Evolutionary conservation across 2,329 filamentous ascomycete species (phyloP), one percentile per base, ranked within the genome.

Genomic region (Aspergillus glaucus): DNA sequence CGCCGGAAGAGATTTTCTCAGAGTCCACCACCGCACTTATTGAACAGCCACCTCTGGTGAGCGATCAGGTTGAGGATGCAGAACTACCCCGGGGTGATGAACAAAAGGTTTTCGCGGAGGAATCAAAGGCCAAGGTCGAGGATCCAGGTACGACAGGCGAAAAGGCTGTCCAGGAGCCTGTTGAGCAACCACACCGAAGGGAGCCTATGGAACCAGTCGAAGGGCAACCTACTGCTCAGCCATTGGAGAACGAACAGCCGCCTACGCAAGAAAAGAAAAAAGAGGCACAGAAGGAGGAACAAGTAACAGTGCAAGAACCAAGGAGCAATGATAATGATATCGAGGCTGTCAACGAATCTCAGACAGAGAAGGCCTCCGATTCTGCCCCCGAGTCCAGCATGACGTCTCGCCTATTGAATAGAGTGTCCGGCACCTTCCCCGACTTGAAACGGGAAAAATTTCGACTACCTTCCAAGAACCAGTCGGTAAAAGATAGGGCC

Each of bases 401-500:
- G 32, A 9, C 34, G 7, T 14, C 37, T 21, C 37, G 37, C 12
- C n/a, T 8, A 10, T 19, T 40, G 50, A 61, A 58, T 52, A 63
- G 62, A 42, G 58, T 70, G 47, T 57, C 62, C 8, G 64, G 52
- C 44, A 55, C 70, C 26, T 70, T 71, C 40, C 68, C 68, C 9
- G 56, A 60, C 15, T 53, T 70, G 22, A 62, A 69, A 48, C 63
- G 68, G 42, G 62, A 58, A 12, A 57, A 56, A 4, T 68, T 64
- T 51, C 60, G 61, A 14, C 57, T 60, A 46, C 55, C 59, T 32
- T 55, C 21, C 54, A 57, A 40, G 46, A 50, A 42, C 43, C 47
- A 53, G 58, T 57, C 56, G 53, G 57, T 58, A 65, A 66, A 69
- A 64, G 62, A 67, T 64, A 53, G 68, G 64, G 63, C 63, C 62